These are phyloP conservation scores for Apiotrichum mycotoxinovorans DNA, from an alignment of 1,284 basidiomycete genomes.

Conservation along the genomic window DNA sequence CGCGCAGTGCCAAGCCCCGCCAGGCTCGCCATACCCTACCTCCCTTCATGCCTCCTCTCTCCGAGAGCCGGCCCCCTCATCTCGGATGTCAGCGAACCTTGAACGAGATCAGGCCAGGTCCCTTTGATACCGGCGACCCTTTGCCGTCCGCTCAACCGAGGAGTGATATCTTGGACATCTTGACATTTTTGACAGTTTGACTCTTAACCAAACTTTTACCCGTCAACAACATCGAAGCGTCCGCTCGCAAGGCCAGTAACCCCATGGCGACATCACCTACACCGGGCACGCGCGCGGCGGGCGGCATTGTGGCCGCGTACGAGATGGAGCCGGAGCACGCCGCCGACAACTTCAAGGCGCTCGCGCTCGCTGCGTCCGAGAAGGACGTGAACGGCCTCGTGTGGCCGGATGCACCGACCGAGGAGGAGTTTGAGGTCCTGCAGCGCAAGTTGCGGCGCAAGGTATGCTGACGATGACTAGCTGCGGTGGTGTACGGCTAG, in stretches of 20 bases:
- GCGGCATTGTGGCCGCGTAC: constrained; percentile 4
- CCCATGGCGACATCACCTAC: not conserved
- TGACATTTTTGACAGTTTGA: no score
- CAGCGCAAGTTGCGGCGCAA: constrained; percentile 1
- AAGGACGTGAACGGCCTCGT: not conserved
- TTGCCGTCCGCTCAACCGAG: no score
- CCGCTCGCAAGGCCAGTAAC: no score
- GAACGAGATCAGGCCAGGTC: no score
- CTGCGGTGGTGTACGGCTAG: no score
- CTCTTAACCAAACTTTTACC: not conserved
- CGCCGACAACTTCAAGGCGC: not conserved
- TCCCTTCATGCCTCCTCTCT: no score
- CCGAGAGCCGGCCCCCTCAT: no score
- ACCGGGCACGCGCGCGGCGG: constrained; percentile 1
- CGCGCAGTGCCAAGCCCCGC: no score
- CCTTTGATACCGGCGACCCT: no score
- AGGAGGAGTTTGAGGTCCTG: not conserved
- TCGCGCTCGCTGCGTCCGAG: not conserved
- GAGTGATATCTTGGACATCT: no score
- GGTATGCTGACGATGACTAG: not conserved
- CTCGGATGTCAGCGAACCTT: no score
- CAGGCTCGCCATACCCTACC: no score
- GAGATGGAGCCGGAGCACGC: not conserved
- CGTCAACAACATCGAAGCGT: not conserved
- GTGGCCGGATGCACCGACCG: not conserved